Evolutionary conservation across 1,284 basidiomycete genomes (phyloP).

Genomic region (Microbotryum scabiosae): DNA sequence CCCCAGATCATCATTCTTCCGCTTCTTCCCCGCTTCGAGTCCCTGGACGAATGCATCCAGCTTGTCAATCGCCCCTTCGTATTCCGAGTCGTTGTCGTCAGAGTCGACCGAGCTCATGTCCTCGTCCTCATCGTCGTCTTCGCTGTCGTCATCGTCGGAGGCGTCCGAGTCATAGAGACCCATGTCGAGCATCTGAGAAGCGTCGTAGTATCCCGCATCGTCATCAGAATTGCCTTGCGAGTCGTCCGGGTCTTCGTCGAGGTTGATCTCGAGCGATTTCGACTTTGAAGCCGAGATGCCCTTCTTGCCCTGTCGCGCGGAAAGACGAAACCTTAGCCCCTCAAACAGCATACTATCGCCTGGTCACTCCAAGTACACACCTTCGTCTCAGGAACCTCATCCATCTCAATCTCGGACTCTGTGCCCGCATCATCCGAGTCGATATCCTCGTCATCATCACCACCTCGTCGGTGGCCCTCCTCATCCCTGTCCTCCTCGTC

Average conservation of each 20-base stretch:
- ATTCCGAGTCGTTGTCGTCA: slow-evolving; percentile 26
- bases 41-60: slow-evolving; percentile 62
- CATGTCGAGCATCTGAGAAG: slow-evolving; percentile 1
- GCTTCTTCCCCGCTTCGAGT: slow-evolving; percentile 62
- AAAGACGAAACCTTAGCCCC: background rate
- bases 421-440: slow-evolving; percentile 27
- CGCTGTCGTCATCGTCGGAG: slow-evolving; percentile 50
- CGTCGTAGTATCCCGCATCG: slow-evolving; percentile 3
- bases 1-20: slow-evolving; percentile 48
- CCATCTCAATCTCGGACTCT: too few relatives aligned
- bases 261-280: slow-evolving; percentile 24
- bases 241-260: slow-evolving; percentile 38
- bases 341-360: too few relatives aligned
- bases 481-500: slow-evolving; percentile 22
- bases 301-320: background rate
- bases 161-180: slow-evolving; percentile 31
- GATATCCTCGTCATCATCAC: slow-evolving; percentile 32
- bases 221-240: slow-evolving; percentile 26
- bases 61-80: slow-evolving; percentile 50
- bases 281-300: slow-evolving; percentile 4
- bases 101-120: slow-evolving; percentile 12
- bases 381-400: too few relatives aligned
- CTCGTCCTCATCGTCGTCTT: slow-evolving; percentile 49
- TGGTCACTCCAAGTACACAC: too few relatives aligned
- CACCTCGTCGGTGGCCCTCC: slow-evolving; percentile 2